Evolutionary conservation across 1,284 basidiomycete species (phyloP).

Genomic region (Leucoagaricus sp.): DNA sequence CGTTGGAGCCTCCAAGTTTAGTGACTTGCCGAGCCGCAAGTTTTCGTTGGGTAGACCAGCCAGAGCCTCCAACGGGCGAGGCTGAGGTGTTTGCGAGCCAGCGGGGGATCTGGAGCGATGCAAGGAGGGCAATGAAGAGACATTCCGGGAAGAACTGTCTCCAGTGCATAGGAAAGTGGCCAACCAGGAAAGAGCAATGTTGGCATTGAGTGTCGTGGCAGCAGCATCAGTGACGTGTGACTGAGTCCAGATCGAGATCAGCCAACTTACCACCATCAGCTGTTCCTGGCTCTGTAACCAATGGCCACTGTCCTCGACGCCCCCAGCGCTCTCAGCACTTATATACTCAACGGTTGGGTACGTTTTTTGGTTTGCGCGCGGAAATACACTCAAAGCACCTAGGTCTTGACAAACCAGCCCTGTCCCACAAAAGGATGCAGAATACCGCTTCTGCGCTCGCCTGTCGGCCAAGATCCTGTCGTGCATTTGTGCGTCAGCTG

Average conservation of each 20-base stretch:
- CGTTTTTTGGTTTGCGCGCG: conserved; percentile 20
- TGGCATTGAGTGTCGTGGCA: conserved; percentile 14
- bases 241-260: conserved; percentile 12
- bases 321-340: conserved; percentile 62
- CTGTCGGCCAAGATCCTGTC: conserved; percentile 47
- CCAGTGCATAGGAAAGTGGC: conserved; percentile 58
- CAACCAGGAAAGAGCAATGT: conserved; percentile 2
- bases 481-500: conserved; percentile 66
- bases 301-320: conserved; percentile 61
- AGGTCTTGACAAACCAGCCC: conserved; percentile 68
- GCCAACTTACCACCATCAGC: not conserved
- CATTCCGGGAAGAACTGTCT: conserved; percentile 58
- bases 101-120: conserved; percentile 48
- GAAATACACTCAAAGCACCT: conserved; percentile 15
- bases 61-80: conserved; percentile 35
- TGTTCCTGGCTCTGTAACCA: not conserved
- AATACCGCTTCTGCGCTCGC: conserved; percentile 70
- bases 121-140: conserved; percentile 48
- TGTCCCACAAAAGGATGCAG: conserved; percentile 60
- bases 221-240: conserved; percentile 15
- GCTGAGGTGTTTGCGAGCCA: conserved; percentile 35
- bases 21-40: conserved; percentile 56
- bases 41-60: conserved; percentile 65
- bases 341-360: conserved; percentile 80
- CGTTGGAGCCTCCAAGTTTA: not conserved